phyloP scores from a whole-genome alignment of 371 early-diverging fungal species.

The Rhizopus arrhizus region DNA sequence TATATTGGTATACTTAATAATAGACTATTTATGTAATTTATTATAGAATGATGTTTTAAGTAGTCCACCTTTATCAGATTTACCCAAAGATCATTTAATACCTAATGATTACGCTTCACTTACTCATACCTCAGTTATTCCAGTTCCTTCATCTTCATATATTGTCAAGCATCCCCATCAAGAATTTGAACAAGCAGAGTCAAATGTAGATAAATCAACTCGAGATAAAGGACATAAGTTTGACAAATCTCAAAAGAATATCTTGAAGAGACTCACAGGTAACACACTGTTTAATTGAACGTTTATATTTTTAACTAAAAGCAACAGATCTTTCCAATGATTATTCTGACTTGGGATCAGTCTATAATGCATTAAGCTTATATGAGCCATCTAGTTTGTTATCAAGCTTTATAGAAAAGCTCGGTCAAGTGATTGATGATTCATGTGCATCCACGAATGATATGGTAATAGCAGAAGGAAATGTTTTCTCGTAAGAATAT shows the following conservation, averaged over 20 bases:
- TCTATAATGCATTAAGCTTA: conserved; percentile 87
- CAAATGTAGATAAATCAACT: conserved; percentile 64
- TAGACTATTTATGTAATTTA: neutral
- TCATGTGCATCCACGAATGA: conserved; percentile 68
- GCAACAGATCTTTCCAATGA: conserved; percentile 59
- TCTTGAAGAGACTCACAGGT: conserved; percentile 63
- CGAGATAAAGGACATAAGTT: conserved; percentile 56
- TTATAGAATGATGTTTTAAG: conserved; percentile 13
- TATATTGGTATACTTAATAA: no score
- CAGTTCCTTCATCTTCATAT: conserved; percentile 49
- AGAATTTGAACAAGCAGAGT: conserved; percentile 67
- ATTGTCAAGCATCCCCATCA: conserved; percentile 66
- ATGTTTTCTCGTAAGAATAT: neutral
- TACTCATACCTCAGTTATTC: conserved; percentile 30
- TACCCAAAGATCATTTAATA: conserved; percentile 63
- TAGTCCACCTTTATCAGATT: conserved; percentile 56
- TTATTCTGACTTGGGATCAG: conserved; percentile 83
- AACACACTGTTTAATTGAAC: neutral
- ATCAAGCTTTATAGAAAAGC: conserved; percentile 75
- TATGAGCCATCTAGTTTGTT: conserved; percentile 63
- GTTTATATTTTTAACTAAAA: neutral
- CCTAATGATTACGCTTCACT: conserved; percentile 25
- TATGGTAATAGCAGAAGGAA: conserved; percentile 49
- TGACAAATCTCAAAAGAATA: conserved; percentile 63
- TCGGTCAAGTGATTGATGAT: conserved; percentile 83